A percentile compares a stretch with the other conserved stretches of the same genome.
phyloP scores from a whole-genome alignment of 345 rosid species.

The Dipteronia dyeriana region DNA sequence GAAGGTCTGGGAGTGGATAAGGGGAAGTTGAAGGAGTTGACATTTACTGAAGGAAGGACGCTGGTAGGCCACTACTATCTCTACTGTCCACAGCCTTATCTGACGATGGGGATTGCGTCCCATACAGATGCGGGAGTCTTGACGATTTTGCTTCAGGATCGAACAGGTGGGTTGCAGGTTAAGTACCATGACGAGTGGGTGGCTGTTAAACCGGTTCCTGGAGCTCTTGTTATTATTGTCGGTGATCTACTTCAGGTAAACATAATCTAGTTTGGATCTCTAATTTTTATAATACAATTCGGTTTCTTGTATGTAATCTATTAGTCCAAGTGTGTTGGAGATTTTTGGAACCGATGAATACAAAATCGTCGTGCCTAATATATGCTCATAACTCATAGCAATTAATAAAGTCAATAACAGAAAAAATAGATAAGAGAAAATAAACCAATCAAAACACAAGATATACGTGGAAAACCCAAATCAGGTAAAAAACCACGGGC shows the following conservation, averaged over 20 bases:
- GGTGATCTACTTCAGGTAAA: slow-evolving; percentile 59
- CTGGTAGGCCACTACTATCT: slow-evolving; percentile 59
- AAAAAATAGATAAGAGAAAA: no score
- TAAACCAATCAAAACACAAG: no score
- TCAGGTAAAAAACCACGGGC: no score
- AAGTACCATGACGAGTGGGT: slow-evolving; percentile 45
- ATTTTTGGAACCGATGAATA: no score
- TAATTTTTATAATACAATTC: no score
- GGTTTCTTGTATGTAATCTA: no score
- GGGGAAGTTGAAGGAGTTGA: slow-evolving; percentile 27
- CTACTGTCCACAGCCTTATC: slow-evolving; percentile 58
- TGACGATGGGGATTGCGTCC: slow-evolving; percentile 45
- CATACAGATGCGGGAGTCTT: slow-evolving; percentile 53
- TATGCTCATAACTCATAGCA: no score
- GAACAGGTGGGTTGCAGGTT: slow-evolving; percentile 53
- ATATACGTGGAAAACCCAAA: no score
- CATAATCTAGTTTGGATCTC: no score
- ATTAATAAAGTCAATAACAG: no score
- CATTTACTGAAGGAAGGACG: slow-evolving; percentile 35
- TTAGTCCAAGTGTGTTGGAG: no score
- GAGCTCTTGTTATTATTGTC: slow-evolving; percentile 49
- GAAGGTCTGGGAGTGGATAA: slow-evolving; percentile 21
- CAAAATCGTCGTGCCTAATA: no score
- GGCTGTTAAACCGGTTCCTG: slow-evolving; percentile 44
- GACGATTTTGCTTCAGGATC: slow-evolving; percentile 48